Conservation (phyloP, 257 asterid species). For the Solanum ossicruentum region DNA sequence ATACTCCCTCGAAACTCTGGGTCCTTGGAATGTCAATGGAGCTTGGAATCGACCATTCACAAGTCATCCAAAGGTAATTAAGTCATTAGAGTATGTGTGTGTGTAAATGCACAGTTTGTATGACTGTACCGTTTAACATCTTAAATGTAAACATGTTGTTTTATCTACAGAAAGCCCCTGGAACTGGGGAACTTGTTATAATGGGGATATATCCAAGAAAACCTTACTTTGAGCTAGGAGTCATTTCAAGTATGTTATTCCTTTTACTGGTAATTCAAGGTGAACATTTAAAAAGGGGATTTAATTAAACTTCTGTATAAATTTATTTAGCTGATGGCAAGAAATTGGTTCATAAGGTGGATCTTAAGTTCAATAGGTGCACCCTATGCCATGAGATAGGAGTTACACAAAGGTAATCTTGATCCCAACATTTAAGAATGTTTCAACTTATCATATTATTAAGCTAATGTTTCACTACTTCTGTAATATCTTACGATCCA, state of each 20-base stretch:
- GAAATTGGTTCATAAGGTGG: slow-evolving; percentile 46
- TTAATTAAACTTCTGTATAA: not conserved
- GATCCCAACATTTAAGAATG: not conserved
- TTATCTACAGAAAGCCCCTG: slow-evolving; percentile 37
- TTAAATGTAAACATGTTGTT: too few relatives aligned
- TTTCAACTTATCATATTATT: not conserved
- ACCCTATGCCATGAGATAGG: slow-evolving; percentile 61
- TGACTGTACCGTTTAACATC: not conserved
- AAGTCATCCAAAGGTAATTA: slow-evolving; percentile 57
- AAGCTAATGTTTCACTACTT: not conserved
- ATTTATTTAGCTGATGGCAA: slow-evolving; percentile 39
- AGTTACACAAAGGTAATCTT: slow-evolving; percentile 30
- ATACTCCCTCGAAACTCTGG: slow-evolving; percentile 25
- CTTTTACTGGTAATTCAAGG: not conserved
- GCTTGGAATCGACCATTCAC: slow-evolving; percentile 62
- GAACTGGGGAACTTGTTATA: slow-evolving; percentile 49
- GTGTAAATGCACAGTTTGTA: not conserved
- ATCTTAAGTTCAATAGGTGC: slow-evolving; percentile 42
- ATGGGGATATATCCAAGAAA: slow-evolving; percentile 40
- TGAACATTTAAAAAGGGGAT: not conserved
- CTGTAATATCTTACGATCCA: not conserved
- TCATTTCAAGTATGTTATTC: slow-evolving; percentile 35
- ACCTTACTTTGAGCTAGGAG: slow-evolving; percentile 58
- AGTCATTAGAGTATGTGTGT: too few relatives aligned
- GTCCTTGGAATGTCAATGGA: slow-evolving; percentile 38